Evolutionary conservation across 2,329 filamentous ascomycete species (phyloP), one percentile per base, ranked within the genome.

Genomic region (Dothideomycetes sp.): DNA sequence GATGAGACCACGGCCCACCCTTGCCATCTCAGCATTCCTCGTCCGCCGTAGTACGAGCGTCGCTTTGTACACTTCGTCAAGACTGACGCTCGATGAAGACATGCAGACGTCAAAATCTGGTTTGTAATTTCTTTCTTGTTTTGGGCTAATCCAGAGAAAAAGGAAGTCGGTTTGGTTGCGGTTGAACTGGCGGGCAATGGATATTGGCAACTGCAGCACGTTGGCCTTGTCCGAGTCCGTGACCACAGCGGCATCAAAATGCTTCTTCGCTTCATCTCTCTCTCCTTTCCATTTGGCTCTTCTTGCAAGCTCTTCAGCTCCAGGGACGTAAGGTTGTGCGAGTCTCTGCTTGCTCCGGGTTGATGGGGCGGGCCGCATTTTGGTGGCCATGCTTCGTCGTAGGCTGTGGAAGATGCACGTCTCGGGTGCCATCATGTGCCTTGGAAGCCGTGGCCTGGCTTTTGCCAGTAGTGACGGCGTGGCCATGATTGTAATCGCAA

Each of bases 21-120:
- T 44, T 17, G 34, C 35, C 17, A 19, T 20, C 9, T 8, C n/a
- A n/a, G 20, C 24, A 15, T 3, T 10, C 4, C 34, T 30, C 9
- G 29, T 31, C 8, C 41, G 34, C 6, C 42, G 31, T 11, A 39
- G 12, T 12, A 34, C 29, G 19, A 40, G 35, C 3, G 29, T 20
- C 13, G 31, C 16, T 13, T 31, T 30, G 23, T 24, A 42, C n/a
- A 36, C 20, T n/a, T 42, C 23, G 19, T 42, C 32, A 8, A 36
- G 18, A 6, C 22, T 16, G 18, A 41, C 4, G 24, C 27, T 13
- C 11, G n/a, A n/a, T n/a, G n/a, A n/a, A n/a, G n/a, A n/a, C n/a
- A n/a, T n/a, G n/a, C n/a, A n/a, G n/a, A n/a, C n/a, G n/a, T n/a
- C n/a, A n/a, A n/a, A n/a, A n/a, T n/a, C n/a, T n/a, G n/a, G n/a